A percentile compares a stretch with the other conserved stretches of the same genome.
Conservation (phyloP, 2,329 filamentous ascomycete species). For the Coleophoma crateriformis region DNA sequence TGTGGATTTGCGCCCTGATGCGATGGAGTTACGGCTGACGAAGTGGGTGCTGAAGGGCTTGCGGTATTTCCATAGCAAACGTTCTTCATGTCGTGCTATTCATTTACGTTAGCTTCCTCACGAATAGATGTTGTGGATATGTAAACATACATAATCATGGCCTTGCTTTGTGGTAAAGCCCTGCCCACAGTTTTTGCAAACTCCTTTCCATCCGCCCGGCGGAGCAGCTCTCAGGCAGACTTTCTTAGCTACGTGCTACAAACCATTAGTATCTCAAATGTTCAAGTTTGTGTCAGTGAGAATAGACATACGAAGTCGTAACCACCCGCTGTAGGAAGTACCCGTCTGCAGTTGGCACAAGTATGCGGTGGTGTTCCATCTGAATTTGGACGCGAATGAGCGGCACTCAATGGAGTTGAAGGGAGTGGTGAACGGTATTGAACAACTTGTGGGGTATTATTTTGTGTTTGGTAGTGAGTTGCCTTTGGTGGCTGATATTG, state of each 20-base stretch:
- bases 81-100: slow-evolving; percentile 4
- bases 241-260: slow-evolving; percentile 8
- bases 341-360: too few relatives aligned
- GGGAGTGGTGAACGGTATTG: too few relatives aligned
- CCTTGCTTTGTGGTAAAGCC: slow-evolving; percentile 18
- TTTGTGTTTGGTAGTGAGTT: too few relatives aligned
- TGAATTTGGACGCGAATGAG: too few relatives aligned
- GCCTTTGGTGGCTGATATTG: too few relatives aligned
- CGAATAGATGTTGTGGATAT: not conserved
- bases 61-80: slow-evolving; percentile 6
- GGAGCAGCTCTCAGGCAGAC: slow-evolving; percentile 9
- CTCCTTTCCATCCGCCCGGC: slow-evolving; percentile 9
- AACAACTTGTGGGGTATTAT: too few relatives aligned
- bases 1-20: not conserved
- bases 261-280: not conserved
- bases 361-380: too few relatives aligned
- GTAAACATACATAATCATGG: slow-evolving; percentile 9
- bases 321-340: not conserved
- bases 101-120: not conserved
- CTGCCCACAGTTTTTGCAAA: slow-evolving; percentile 11
- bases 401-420: too few relatives aligned
- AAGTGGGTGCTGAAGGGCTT: not conserved
- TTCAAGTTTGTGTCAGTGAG: not conserved
- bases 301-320: not conserved
- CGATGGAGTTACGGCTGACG: not conserved